A percentile compares a stretch with the other conserved stretches of the same genome.
Evolutionary conservation across 2,329 filamentous ascomycete genomes (phyloP).

Genomic region (Ophiostoma sp.): DNA sequence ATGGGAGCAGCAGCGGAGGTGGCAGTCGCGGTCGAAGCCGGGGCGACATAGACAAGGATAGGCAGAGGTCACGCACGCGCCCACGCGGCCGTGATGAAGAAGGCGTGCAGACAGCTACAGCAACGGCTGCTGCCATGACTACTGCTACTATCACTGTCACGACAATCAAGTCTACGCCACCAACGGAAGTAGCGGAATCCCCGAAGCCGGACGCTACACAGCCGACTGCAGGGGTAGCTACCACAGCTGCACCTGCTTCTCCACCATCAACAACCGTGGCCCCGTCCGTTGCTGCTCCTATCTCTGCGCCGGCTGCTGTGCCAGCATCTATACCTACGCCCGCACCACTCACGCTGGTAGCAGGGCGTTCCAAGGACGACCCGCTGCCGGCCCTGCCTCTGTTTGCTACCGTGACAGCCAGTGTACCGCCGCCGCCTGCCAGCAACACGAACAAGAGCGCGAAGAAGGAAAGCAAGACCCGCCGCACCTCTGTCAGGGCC

Average conservation of each 20-base stretch:
- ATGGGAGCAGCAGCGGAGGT: neutral
- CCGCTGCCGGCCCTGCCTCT: constrained; percentile 16
- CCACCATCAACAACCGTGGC: no score
- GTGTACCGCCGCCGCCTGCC: neutral
- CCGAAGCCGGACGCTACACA: neutral
- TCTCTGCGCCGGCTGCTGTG: no score
- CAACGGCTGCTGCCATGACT: no score
- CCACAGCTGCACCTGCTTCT: neutral
- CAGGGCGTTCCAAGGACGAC: constrained; percentile 7
- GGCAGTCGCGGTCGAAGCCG: neutral
- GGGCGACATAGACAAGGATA: neutral
- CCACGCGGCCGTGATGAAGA: no score
- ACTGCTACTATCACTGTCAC: no score
- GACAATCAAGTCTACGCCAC: no score
- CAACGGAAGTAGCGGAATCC: no score
- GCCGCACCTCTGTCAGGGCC: neutral
- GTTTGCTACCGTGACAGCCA: neutral
- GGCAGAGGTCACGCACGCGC: neutral
- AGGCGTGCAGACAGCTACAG: no score
- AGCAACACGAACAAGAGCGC: neutral
- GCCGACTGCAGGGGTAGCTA: neutral
- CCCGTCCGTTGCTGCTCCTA: no score
- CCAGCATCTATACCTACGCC: neutral
- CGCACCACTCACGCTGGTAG: neutral
- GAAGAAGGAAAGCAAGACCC: neutral